Percentiles rank a stretch among this genome's conserved stretches.
Conservation (phyloP, 2,329 filamentous ascomycete species). For the Hypoxylon sp. region DNA sequence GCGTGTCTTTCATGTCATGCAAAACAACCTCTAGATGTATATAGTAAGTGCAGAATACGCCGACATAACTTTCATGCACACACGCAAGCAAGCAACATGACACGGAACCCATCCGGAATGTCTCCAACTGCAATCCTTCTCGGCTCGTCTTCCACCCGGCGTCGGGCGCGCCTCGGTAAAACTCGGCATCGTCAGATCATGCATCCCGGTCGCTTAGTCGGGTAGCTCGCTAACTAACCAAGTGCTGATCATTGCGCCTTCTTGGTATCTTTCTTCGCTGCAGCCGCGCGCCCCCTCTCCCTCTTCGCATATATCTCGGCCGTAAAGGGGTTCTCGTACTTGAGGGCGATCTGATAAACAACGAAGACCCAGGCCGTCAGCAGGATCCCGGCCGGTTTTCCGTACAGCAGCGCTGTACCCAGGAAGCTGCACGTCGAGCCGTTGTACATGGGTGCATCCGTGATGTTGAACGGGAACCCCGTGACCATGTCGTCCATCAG, state of each 20-base stretch:
- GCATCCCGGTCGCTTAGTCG: conserved; percentile 10
- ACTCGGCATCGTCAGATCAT: conserved; percentile 19
- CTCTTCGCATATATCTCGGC: conserved; percentile 92
- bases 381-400: conserved; percentile 87
- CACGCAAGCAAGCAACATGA: background rate
- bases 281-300: conserved; percentile 71
- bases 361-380: conserved; percentile 81
- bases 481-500: conserved; percentile 96
- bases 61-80: background rate
- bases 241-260: conserved; percentile 63
- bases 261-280: conserved; percentile 61
- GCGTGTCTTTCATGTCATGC: conserved; percentile 14
- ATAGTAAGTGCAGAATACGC: conserved; percentile 26
- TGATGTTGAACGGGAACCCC: conserved; percentile 95
- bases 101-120: conserved; percentile 19
- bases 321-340: conserved; percentile 95
- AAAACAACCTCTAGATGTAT: conserved; percentile 19
- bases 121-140: conserved; percentile 15
- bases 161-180: conserved; percentile 35
- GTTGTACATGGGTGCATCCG: conserved; percentile 94
- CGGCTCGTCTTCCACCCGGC: conserved; percentile 22
- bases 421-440: conserved; percentile 94
- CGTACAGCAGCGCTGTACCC: conserved; percentile 85
- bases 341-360: conserved; percentile 85
- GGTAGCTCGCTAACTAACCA: conserved; percentile 6